A percentile compares a stretch with the other conserved stretches of the same genome.
Conservation (phyloP, 192 early-diverging fungal species). For the Coemansia sp. region DNA sequence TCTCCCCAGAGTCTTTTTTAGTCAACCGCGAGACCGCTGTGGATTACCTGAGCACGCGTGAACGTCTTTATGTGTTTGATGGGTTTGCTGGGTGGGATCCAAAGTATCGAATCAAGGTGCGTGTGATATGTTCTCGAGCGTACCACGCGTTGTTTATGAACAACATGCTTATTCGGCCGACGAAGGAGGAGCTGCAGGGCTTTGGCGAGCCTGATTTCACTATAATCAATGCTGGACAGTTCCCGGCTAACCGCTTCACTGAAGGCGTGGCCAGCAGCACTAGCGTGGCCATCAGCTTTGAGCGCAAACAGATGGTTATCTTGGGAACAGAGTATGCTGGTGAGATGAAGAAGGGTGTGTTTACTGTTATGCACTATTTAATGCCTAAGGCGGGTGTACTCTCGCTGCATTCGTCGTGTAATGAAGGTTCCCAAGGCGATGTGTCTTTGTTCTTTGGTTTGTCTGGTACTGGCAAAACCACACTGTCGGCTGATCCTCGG, state of each 20-base stretch:
- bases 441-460: constrained; percentile 97
- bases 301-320: constrained; percentile 93
- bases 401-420: constrained; percentile 75
- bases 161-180: constrained; percentile 98
- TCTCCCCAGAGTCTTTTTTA: constrained; percentile 73
- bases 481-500: constrained; percentile 88
- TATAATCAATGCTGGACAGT: constrained; percentile 88
- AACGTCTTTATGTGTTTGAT: constrained; percentile 91
- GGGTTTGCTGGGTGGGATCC: constrained; percentile 98
- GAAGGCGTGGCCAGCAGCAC: constrained; percentile 82
- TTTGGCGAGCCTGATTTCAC: constrained; percentile 97
- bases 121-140: constrained; percentile 89
- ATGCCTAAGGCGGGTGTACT: constrained; percentile 79
- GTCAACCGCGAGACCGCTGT: constrained; percentile 92
- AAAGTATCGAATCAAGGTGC: constrained; percentile 95
- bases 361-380: constrained; percentile 97
- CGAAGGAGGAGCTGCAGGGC: constrained; percentile 77
- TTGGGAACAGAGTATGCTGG: constrained; percentile 97
- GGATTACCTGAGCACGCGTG: constrained; percentile 94
- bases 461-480: constrained; percentile 97
- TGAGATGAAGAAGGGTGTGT: constrained; percentile 99
- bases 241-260: constrained; percentile 66
- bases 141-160: constrained; percentile 97
- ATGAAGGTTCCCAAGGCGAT: constrained; percentile 83
- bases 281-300: constrained; percentile 88